A percentile compares a stretch with the other conserved stretches of the same genome.
phyloP scores from a whole-genome alignment of 75 land plant genomes.

The Cunninghamia lanceolata region DNA sequence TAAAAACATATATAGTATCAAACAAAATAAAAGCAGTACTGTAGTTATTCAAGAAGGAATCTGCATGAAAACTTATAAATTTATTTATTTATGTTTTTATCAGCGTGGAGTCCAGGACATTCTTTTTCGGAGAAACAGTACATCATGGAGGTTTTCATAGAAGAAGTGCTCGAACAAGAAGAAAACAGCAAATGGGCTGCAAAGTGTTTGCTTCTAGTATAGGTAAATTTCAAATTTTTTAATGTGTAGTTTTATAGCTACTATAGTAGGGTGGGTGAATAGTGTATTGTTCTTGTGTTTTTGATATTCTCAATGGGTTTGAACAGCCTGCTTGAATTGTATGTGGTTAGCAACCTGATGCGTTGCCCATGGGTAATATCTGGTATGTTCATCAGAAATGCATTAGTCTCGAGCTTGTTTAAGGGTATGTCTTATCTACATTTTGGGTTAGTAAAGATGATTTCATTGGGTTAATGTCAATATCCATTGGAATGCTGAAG shows the following conservation, averaged over 20 bases:
- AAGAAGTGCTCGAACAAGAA: neutral
- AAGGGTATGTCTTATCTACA: neutral
- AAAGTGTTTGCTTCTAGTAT: constrained; percentile 1
- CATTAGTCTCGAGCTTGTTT: neutral
- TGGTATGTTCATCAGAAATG: neutral
- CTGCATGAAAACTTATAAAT: neutral
- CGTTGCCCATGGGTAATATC: neutral
- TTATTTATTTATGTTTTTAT: neutral
- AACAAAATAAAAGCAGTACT: neutral
- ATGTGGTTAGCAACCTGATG: neutral
- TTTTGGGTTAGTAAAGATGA: neutral
- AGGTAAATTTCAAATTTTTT: neutral
- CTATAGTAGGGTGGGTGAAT: neutral
- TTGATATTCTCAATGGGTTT: neutral
- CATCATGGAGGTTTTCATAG: neutral
- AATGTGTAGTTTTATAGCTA: neutral
- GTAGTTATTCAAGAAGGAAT: neutral
- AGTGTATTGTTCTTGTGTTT: neutral
- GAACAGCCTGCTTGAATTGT: neutral
- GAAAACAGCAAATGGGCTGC: neutral
- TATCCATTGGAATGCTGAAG: neutral
- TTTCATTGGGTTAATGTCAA: neutral
- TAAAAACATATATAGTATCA: neutral
- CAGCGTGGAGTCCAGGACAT: constrained; percentile 3
- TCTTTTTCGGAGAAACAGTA: neutral